phyloP scores from a whole-genome alignment of 176 grass and related monocot species.

The Poa annua region DNA sequence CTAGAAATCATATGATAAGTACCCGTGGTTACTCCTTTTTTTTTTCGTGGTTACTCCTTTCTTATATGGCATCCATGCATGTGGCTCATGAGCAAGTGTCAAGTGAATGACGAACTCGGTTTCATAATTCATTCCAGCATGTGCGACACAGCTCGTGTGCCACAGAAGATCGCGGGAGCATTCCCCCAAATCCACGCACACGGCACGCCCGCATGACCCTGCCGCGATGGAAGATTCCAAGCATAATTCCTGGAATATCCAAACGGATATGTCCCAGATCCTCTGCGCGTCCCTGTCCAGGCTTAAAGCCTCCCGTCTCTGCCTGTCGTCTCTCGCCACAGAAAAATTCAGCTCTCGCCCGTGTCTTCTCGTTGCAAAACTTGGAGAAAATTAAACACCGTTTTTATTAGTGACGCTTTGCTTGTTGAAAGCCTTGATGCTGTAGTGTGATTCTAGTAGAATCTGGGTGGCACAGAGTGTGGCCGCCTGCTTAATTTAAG shows the following conservation, averaged over 20 bases:
- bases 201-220: background rate
- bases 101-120: too few species aligned
- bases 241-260: conserved; percentile 64
- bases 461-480: too few species aligned
- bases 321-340: background rate
- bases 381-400: too few species aligned
- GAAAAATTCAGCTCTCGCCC: too few species aligned
- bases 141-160: rapidly evolving
- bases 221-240: conserved; percentile 47
- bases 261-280: conserved; percentile 43
- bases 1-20: background rate
- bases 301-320: background rate
- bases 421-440: background rate
- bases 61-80: background rate
- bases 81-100: background rate
- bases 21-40: background rate
- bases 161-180: conserved; percentile 28
- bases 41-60: background rate
- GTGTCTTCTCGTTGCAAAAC: too few species aligned
- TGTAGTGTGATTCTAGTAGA: rapidly evolving
- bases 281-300: conserved; percentile 49
- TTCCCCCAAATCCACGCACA: background rate
- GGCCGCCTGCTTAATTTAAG: too few species aligned
- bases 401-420: too few species aligned
- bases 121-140: too few species aligned